Conservation (phyloP, 257 asterid species). For the Solanum lycopersicoides region DNA sequence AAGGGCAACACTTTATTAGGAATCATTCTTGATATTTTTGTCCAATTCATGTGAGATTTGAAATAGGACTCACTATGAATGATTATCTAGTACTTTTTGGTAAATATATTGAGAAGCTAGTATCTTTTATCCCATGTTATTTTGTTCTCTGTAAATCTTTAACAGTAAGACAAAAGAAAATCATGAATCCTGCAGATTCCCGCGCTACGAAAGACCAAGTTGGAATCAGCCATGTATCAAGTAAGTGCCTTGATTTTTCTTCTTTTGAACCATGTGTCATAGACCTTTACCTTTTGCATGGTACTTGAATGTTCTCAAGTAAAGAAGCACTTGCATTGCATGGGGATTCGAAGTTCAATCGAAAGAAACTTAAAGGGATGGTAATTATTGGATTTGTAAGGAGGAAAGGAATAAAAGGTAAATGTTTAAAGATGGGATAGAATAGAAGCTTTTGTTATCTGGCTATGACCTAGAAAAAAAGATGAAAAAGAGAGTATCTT, state of each 20-base stretch:
- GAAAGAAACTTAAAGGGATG: conserved; percentile 27
- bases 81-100: too few relatives aligned
- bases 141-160: neutral
- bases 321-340: conserved; percentile 26
- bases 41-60: neutral
- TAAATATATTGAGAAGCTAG: too few relatives aligned
- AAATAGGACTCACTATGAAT: too few relatives aligned
- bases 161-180: neutral
- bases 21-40: neutral
- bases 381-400: conserved; percentile 33
- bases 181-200: neutral
- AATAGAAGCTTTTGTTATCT: conserved; percentile 59
- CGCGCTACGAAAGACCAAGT: neutral
- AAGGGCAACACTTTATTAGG: neutral
- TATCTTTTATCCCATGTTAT: neutral
- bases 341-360: conserved; percentile 52
- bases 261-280: neutral
- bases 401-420: conserved; percentile 41
- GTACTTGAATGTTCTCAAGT: conserved; percentile 32
- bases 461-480: conserved; percentile 28
- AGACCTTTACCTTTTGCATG: neutral
- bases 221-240: neutral
- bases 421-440: conserved; percentile 43
- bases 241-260: neutral
- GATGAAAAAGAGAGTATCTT: conserved; percentile 30